Base-by-base conservation (phyloP, 257 asterid genomes). In the Primulina huaijiensis region DNA sequence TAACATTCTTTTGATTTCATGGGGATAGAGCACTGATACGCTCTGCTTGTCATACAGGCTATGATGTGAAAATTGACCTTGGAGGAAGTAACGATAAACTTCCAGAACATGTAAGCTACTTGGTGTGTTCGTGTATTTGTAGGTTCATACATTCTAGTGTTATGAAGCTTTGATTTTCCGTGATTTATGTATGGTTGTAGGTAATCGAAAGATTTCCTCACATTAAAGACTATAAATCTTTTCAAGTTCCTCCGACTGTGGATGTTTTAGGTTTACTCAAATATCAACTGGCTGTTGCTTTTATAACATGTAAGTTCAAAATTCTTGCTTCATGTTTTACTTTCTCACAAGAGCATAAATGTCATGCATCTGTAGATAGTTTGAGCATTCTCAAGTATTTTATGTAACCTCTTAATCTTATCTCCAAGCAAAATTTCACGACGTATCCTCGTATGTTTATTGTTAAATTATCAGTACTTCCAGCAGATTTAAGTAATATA, bases 191-290 rank as follows among this genome's bases (percentile, higher is more conserved):
- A 25, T 77, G 73, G 60, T 72, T 56, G 60, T 80, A 93, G 97
- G 95, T 89, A 25, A 81, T 73, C 53, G 82, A 85, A 79, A 90
- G 78, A 33, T 93, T 93, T 85, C 97, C 97, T 64, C 98, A 90
- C 75, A 78, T 93, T 65, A 77, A 43, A 68, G 85, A 66, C 63
- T 90, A 81, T 78, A 86, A 84, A 72, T 71, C 89, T 74, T 82
- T 86, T 68, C 82, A 63, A 62, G 78, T 93, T 74, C 92, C 96
- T 76, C 78, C 75, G 33, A 74, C 53, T 74, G 62, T 78, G 68
- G 89, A 90, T 74, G 82, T 72, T 76, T 72, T 63, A 77, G 70
- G 73, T 74, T 67, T 89, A 71, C 76, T 89, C 77, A 93, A 90
- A 68, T 81, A 82, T 78, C 97, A 93, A 75, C 69, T 93, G 78